Evolutionary conservation across 768 basidiomycete genomes (phyloP).

Genomic region (Cystobasidium onofrii): DNA sequence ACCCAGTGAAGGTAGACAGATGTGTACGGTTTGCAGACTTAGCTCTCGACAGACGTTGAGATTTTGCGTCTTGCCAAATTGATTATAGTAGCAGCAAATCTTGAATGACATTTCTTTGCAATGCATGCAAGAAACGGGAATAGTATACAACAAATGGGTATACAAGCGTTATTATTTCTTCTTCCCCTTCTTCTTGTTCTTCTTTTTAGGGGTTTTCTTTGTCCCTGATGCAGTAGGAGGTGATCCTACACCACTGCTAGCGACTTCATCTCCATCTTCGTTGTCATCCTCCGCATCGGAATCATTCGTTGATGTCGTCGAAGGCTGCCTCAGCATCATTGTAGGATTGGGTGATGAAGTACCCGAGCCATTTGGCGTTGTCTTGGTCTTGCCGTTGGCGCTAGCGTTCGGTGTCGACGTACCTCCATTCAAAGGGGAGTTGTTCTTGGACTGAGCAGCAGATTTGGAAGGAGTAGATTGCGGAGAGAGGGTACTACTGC

Average conservation of each 20-base stretch:
- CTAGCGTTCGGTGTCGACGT: neutral
- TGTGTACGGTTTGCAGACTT: no score
- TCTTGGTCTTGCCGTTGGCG: neutral
- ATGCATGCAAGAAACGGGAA: no score
- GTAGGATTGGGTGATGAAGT: neutral
- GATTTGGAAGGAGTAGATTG: neutral
- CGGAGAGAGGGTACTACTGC: neutral
- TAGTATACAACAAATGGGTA: no score
- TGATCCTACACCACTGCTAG: neutral
- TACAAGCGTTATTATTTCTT: no score
- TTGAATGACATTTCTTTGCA: no score
- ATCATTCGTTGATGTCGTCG: neutral
- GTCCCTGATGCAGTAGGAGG: neutral
- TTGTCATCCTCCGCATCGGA: constrained; percentile 15
- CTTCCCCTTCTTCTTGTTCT: constrained; percentile 22
- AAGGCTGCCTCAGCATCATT: constrained; percentile 4
- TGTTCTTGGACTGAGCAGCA: neutral
- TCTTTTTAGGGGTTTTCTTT: constrained; percentile 29
- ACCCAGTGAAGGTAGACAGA: no score
- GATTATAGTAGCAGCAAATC: no score
- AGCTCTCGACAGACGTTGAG: no score
- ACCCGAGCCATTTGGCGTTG: neutral
- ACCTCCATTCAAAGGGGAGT: neutral
- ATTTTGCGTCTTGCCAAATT: no score
- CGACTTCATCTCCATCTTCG: neutral